Evolutionary conservation across 768 basidiomycete species (phyloP), one percentile per base, ranked within the genome.

Genomic region (Boletus barrowsii): DNA sequence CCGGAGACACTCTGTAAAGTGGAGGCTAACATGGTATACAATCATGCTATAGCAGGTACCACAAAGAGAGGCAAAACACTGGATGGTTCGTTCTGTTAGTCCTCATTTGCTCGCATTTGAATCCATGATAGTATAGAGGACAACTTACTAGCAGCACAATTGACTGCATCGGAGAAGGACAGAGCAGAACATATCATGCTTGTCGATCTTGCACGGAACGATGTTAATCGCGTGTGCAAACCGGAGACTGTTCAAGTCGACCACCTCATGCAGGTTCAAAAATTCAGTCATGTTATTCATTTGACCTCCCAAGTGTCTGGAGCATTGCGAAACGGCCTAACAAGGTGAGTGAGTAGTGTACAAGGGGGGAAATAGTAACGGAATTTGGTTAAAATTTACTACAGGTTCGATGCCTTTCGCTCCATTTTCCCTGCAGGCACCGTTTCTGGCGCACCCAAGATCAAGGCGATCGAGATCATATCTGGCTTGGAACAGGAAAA

Each of bases 401-500:
- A 3, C 60, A 95, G 95, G 60, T 99, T 98, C 66, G 96, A 98
- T 68, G 97, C 97, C 0, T 98, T 99, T 82, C 84, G 96, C 10
- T 98, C 96, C 22, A 98, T 99, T 59, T 98, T 99, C 77, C 97
- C 97, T 2, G 95, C 96, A 17, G 97, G 97, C 0, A 99, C 97
- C 3, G 97, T 99, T 24, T 98, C 96, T 1, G 97, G 97, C 22
- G 97, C 97, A 32, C 97, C 97, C 3, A 99, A 99, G 74, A 95
- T 99, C 72, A 97, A 96, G 69, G 97, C 97, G 1, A 92, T 99
- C 58, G 93, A 99, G 70, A 85, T 99, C 40, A 76, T 99, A 29
- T 86, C 86, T 6, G 84, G 83, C 18, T 73, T 98, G 46, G 97
- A 98, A 68, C 80, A 86, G 63, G 92, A 98, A 71, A 83, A 85